Evolutionary conservation across 768 basidiomycete species (phyloP).

Genomic region (Boletus patriciae): DNA sequence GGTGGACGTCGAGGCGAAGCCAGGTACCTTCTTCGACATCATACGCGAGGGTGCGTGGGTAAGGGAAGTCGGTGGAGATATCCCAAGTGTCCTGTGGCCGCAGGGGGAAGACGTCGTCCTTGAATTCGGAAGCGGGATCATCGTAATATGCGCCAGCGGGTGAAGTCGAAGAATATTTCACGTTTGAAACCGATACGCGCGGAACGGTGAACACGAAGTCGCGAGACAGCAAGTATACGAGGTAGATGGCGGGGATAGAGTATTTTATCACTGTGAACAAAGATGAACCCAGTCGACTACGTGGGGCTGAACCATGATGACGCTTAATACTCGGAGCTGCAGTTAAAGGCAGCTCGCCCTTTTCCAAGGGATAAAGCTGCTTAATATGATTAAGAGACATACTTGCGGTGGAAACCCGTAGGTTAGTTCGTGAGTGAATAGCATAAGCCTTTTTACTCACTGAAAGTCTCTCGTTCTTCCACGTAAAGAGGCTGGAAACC

Average conservation of each 20-base stretch:
- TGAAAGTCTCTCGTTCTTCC: neutral
- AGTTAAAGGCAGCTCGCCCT: conserved; percentile 21
- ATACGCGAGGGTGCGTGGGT: conserved; percentile 63
- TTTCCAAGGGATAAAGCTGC: conserved; percentile 13
- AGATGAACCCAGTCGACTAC: neutral
- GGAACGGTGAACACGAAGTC: neutral
- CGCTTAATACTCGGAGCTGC: neutral
- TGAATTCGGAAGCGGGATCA: conserved; percentile 44
- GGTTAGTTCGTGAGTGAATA: neutral
- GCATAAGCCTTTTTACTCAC: neutral
- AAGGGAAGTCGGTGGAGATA: conserved; percentile 73
- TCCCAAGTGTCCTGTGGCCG: conserved; percentile 60
- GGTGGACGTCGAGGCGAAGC: conserved; percentile 72
- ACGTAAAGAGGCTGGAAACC: neutral
- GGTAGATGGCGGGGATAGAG: conserved; percentile 18
- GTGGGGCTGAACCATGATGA: neutral
- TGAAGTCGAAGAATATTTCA: conserved; percentile 6
- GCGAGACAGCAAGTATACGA: conserved; percentile 20
- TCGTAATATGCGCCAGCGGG: conserved; percentile 14
- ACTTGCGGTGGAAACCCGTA: neutral
- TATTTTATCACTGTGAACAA: conserved; percentile 19
- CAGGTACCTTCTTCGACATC: conserved; percentile 75
- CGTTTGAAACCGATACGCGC: neutral
- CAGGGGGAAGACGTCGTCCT: conserved; percentile 61
- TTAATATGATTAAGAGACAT: conserved; percentile 14